These are phyloP conservation scores for Vanderwaltozyma yarrowii DNA, from an alignment of 805 yeast genomes.

Conservation along the genomic window DNA sequence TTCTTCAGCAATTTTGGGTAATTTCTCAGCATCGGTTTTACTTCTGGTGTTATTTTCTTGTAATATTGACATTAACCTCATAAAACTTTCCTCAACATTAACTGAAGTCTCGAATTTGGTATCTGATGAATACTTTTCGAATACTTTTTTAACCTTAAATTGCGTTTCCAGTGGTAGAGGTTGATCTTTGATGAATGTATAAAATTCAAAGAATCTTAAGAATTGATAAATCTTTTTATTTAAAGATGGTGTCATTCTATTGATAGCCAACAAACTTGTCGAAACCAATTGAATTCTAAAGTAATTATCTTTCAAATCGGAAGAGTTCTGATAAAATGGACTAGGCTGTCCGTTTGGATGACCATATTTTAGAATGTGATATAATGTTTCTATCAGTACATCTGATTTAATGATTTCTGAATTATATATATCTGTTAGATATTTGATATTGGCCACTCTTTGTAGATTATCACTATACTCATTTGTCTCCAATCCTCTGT, in stretches of 20 bases:
- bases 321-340: conserved; percentile 29
- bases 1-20: background rate
- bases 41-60: conserved; percentile 20
- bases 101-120: conserved; percentile 29
- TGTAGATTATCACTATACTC: conserved; percentile 49
- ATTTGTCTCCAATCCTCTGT: conserved; percentile 54
- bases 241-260: conserved; percentile 12
- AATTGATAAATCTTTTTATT: conserved; percentile 31
- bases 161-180: conserved; percentile 58
- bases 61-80: conserved; percentile 19
- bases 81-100: conserved; percentile 35
- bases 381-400: conserved; percentile 42
- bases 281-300: conserved; percentile 56
- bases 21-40: too few species aligned
- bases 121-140: conserved; percentile 15
- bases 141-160: conserved; percentile 40
- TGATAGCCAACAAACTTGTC: conserved; percentile 31
- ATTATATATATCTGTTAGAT: conserved; percentile 49
- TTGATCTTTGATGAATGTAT: conserved; percentile 46
- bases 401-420: conserved; percentile 35
- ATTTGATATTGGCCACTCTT: conserved; percentile 51
- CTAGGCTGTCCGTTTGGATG: conserved; percentile 51
- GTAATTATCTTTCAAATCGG: conserved; percentile 61
- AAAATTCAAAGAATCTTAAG: conserved; percentile 60
- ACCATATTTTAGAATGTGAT: conserved; percentile 52